Base-by-base conservation (phyloP, 1,139 yeast species). In the Nakaseomyces bracarensis region DNA sequence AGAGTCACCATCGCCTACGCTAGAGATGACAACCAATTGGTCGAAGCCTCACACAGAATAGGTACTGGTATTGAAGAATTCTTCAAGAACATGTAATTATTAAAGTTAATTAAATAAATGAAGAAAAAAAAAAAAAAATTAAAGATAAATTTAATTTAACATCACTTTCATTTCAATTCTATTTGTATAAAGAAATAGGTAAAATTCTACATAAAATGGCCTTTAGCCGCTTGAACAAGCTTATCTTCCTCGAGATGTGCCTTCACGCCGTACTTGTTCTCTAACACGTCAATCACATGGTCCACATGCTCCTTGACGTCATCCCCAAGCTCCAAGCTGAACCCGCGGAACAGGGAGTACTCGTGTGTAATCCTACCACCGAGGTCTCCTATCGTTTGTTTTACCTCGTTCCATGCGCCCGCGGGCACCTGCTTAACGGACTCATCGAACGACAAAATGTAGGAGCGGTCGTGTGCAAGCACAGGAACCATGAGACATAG, bases 1-100 rank as follows among this genome's bases (percentile, higher is more conserved):
- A 70, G 83, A 60, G 61, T 75, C 45, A 74, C 82, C 1, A 69
- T 70, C 53, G 79, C 81, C 1, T 74, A 75, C 26, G 73, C 74
- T 11, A 64, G 66, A 36, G 60, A 64, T 38, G 71, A 71, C 42
- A 69, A 62, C 3, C 69, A 68, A 43, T 58, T 77, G 39, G 53
- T 55, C 11, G 79, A 74, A 51, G 81, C 75, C 18, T 68, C 71
- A 4, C 57, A 57, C 25, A 67, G 82, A 55, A 67, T 77, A 43
- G 63, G 71, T 23, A 53, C 49, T 9, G 76, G 77, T 8, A 65
- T 75, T 22, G 59, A 61, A 31, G 74, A 72, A 34, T 73, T 74
- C 49, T 72, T 73, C 46, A 36, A 35, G 11, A 23, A 19, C 14
- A n/a, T 36, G 28, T 36, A 21, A 31, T 20, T n/a, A 28, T 28